Conservation (phyloP, 352 stramenopile species). For the Nothophytophthora sp. region DNA sequence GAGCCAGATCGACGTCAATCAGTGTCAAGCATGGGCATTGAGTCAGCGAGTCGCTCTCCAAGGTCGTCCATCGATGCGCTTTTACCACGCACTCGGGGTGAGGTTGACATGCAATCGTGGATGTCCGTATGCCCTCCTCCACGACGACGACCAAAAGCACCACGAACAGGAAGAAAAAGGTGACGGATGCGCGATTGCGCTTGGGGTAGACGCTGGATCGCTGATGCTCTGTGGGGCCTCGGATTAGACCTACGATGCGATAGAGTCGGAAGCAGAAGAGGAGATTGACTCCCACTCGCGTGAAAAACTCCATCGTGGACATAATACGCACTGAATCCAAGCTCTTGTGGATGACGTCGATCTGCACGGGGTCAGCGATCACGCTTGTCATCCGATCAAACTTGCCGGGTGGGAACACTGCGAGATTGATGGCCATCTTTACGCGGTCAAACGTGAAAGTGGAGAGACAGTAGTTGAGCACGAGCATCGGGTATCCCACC, state of each 20-base stretch:
- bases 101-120: not conserved
- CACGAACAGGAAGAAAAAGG: constrained; percentile 14
- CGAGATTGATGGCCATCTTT: constrained; percentile 20
- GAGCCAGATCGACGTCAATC: constrained; percentile 16
- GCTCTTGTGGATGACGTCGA: constrained; percentile 12
- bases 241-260: not conserved
- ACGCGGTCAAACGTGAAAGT: constrained; percentile 26
- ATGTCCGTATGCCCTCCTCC: constrained; percentile 9
- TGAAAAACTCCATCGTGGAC: constrained; percentile 24
- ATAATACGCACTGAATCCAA: constrained; percentile 27
- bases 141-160: constrained; percentile 10
- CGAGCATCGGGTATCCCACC: constrained; percentile 24
- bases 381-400: constrained; percentile 20
- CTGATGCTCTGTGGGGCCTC: not conserved
- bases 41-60: not conserved
- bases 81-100: constrained; percentile 24
- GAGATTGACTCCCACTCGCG: constrained; percentile 22
- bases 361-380: constrained; percentile 23
- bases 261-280: constrained; percentile 18
- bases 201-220: constrained; percentile 5
- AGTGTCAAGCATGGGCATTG: constrained; percentile 42
- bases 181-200: constrained; percentile 2
- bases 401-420: constrained; percentile 15
- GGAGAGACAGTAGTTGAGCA: constrained; percentile 22
- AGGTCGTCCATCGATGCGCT: constrained; percentile 19